A percentile compares a stretch with the other conserved stretches of the same genome.
Evolutionary conservation across 2,329 filamentous ascomycete species (phyloP).

Genomic region (Aciculosporium take): DNA sequence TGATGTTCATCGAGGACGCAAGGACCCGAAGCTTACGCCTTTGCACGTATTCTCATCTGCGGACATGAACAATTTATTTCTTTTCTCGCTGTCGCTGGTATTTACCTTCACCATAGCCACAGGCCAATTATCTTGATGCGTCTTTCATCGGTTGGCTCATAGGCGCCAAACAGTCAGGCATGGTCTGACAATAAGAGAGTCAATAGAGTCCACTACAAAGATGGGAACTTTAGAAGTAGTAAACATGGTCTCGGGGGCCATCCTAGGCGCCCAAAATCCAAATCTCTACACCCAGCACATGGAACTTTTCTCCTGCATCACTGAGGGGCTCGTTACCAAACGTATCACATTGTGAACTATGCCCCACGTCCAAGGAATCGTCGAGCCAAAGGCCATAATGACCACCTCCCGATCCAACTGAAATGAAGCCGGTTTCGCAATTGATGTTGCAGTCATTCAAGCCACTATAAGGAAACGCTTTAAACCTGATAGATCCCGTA

Average conservation of each 20-base stretch:
- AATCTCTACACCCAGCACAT: constrained; percentile 77
- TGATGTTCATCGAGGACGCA: no score
- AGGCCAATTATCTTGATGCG: background rate
- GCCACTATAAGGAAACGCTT: constrained; percentile 90
- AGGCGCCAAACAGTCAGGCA: background rate
- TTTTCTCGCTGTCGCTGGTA: no score
- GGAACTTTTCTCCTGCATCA: constrained; percentile 85
- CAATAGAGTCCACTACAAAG: background rate
- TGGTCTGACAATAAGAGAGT: background rate
- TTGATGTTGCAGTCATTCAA: constrained; percentile 95
- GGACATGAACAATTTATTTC: no score
- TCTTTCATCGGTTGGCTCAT: background rate
- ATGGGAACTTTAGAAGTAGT: background rate
- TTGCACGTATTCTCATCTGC: no score
- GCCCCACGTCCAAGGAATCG: constrained; percentile 66
- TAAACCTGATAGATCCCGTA: constrained; percentile 75
- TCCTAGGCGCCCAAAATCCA: constrained; percentile 64
- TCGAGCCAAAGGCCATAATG: constrained; percentile 92
- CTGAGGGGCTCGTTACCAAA: constrained; percentile 92
- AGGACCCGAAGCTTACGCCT: no score
- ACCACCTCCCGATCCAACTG: constrained; percentile 76
- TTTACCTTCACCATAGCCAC: background rate
- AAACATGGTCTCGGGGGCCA: background rate
- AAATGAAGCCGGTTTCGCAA: constrained; percentile 74
- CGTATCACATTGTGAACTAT: constrained; percentile 73